These are phyloP conservation scores for Tillandsia leiboldiana DNA, from an alignment of 176 grass and related monocot genomes.

Conservation along the genomic window DNA sequence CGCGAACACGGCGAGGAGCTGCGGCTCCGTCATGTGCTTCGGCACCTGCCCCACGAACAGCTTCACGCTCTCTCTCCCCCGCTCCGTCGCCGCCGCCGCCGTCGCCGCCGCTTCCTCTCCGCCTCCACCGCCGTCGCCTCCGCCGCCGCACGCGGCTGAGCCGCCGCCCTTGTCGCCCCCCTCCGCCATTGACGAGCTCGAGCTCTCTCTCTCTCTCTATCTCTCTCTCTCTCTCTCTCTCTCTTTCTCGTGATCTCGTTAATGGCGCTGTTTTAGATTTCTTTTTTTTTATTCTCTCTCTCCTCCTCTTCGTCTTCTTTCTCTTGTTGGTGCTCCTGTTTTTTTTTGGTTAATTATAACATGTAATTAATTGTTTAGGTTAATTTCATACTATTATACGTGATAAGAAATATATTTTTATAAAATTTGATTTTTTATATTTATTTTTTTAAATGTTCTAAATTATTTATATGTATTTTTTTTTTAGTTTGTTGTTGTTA, in stretches of 20 bases:
- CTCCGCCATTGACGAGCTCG: constrained; percentile 24
- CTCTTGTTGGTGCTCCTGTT: constrained; percentile 10
- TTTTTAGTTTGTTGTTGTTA: too few relatives aligned
- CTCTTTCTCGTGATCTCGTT: too few relatives aligned
- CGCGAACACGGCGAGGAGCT: constrained; percentile 11
- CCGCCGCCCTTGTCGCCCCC: background rate
- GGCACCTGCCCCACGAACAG: constrained; percentile 42
- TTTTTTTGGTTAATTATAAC: constrained; percentile 25
- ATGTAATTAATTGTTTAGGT: constrained; percentile 5
- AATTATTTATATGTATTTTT: too few relatives aligned
- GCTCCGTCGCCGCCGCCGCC: constrained; percentile 9
- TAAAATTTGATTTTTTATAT: too few relatives aligned
- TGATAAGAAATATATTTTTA: too few relatives aligned
- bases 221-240: too few relatives aligned
- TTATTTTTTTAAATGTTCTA: too few relatives aligned
- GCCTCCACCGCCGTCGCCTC: background rate
- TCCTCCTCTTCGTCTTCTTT: constrained; percentile 5
- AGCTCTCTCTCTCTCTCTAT: background rate
- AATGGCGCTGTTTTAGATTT: too few relatives aligned
- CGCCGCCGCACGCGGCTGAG: too few relatives aligned
- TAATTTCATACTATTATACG: constrained; percentile 1
- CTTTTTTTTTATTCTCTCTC: constrained; percentile 11
- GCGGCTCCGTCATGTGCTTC: constrained; percentile 30
- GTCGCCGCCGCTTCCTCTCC: background rate
- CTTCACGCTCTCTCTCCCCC: constrained; percentile 2